Conservation (phyloP, 1,139 yeast genomes). For the Citeromyces hawaiiensis region DNA sequence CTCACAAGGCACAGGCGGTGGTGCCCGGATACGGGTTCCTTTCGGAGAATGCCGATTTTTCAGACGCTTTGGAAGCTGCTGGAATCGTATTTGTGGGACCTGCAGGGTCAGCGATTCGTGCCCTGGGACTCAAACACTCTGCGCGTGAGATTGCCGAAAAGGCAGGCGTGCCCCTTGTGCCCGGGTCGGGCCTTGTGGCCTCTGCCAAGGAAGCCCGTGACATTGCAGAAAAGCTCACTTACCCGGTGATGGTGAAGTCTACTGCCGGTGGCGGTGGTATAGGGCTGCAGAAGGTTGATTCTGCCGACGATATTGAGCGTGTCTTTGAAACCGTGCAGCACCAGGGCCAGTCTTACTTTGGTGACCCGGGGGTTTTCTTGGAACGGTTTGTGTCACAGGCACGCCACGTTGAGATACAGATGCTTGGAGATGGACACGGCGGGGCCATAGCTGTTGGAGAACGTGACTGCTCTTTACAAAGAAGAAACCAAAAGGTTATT, state of each 20-base stretch:
- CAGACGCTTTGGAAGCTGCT: conserved; percentile 71
- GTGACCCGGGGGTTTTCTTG: conserved; percentile 88
- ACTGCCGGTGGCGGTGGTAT: conserved; percentile 99
- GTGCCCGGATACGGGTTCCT: conserved; percentile 96
- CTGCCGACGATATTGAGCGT: conserved; percentile 62
- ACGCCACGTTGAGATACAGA: conserved; percentile 92
- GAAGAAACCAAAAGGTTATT: conserved; percentile 90
- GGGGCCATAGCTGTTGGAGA: conserved; percentile 89
- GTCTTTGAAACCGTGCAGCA: conserved; percentile 87
- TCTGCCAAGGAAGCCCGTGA: conserved; percentile 59
- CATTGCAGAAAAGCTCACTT: conserved; percentile 68
- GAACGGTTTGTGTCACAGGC: conserved; percentile 91
- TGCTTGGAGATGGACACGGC: conserved; percentile 92
- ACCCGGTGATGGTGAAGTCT: conserved; percentile 92
- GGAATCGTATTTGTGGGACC: conserved; percentile 94
- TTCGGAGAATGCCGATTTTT: conserved; percentile 92
- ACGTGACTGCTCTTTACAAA: conserved; percentile 93
- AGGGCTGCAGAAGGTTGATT: conserved; percentile 87
- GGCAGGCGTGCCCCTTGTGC: conserved; percentile 90
- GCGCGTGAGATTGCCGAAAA: conserved; percentile 85
- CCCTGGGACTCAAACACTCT: conserved; percentile 86
- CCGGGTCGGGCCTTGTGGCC: conserved; percentile 77
- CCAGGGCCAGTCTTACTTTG: conserved; percentile 86
- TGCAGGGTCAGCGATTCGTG: conserved; percentile 81
- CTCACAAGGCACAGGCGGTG: conserved; percentile 78